Conservation (phyloP, 2,329 filamentous ascomycete species). For the Claviceps sp. region DNA sequence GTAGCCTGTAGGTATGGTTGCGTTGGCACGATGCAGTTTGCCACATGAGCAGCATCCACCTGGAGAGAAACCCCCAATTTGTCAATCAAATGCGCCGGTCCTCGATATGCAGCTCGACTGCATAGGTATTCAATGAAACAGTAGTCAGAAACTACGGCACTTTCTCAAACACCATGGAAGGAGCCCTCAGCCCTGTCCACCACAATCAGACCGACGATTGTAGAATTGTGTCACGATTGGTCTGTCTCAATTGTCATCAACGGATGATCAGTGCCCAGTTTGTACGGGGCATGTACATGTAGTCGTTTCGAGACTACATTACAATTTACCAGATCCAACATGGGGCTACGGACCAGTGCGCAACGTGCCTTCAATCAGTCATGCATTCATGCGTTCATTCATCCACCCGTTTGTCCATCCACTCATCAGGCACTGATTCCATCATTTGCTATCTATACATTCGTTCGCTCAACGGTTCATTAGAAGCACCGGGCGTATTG, state of each 20-base stretch:
- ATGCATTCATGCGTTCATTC: too few relatives aligned
- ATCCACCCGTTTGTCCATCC: too few relatives aligned
- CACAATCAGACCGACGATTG: background rate
- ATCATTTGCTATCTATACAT: too few relatives aligned
- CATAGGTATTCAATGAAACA: background rate
- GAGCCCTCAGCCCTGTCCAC: background rate
- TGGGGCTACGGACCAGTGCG: background rate
- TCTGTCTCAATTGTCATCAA: background rate
- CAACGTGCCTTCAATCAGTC: background rate
- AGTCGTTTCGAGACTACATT: background rate
- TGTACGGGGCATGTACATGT: background rate
- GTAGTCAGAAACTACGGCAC: background rate
- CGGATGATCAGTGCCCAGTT: background rate
- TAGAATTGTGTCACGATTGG: background rate
- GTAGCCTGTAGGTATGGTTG: too few relatives aligned
- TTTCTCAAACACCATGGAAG: background rate
- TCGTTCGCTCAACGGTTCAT: too few relatives aligned
- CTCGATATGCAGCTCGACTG: background rate
- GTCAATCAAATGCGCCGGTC: background rate
- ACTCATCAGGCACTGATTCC: too few relatives aligned
- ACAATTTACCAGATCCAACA: background rate
- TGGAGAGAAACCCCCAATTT: background rate
- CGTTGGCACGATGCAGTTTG: background rate
- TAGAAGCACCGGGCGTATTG: too few relatives aligned
- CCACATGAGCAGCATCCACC: background rate